phyloP scores from a whole-genome alignment of 805 yeast genomes.

The Wickerhamiella australiensis region DNA sequence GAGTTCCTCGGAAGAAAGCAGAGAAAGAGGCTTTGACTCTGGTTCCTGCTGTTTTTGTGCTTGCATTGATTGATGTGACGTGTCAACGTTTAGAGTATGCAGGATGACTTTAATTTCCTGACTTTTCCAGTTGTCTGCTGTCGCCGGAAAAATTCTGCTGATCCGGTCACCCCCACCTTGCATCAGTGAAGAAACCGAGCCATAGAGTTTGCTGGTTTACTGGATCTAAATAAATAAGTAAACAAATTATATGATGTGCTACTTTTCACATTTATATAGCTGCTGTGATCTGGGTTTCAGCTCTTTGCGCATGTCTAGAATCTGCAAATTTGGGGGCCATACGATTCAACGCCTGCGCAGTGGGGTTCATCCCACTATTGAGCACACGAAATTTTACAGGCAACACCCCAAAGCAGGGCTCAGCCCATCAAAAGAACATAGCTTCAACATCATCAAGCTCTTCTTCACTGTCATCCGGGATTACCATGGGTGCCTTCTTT shows the following conservation, averaged over 20 bases:
- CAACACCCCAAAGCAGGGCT: too few relatives aligned
- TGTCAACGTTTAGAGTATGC: neutral
- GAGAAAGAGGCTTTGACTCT: neutral
- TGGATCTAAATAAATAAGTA: too few relatives aligned
- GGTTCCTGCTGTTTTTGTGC: neutral
- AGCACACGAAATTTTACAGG: too few relatives aligned
- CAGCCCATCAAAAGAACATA: neutral
- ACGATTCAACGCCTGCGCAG: neutral
- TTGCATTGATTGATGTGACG: neutral
- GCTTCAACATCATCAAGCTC: conserved; percentile 67
- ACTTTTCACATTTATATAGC: too few relatives aligned
- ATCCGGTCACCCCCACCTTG: neutral
- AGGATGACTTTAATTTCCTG: neutral
- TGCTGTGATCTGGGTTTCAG: neutral
- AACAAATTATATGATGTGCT: too few relatives aligned
- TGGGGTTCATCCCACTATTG: neutral
- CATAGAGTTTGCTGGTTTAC: too few relatives aligned
- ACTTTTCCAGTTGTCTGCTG: neutral
- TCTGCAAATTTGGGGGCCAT: neutral
- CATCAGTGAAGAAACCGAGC: neutral
- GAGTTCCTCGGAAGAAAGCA: neutral
- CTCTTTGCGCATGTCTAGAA: neutral
- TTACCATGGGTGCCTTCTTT: conserved; percentile 33
- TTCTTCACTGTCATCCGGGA: conserved; percentile 53
- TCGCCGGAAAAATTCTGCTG: neutral